phyloP scores from a whole-genome alignment of 164 flowering plant species.

The Aristolochia fimbriata region DNA sequence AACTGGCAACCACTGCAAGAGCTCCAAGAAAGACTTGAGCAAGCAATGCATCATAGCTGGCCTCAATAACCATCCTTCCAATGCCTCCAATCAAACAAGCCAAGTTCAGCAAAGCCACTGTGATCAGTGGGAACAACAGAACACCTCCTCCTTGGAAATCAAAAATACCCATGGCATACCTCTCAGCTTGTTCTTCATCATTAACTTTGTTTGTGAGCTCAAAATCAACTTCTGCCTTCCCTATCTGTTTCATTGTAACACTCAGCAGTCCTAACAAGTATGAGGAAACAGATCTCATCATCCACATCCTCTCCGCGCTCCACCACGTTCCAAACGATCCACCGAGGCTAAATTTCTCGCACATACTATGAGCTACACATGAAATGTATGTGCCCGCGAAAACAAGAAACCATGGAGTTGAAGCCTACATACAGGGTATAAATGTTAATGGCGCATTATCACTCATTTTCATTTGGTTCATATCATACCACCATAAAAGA shows the following conservation, averaged over 20 bases:
- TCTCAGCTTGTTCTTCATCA: slow-evolving; percentile 13
- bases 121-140: slow-evolving; percentile 17
- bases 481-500: background rate
- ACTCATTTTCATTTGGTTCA: too few species aligned
- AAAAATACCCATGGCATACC: slow-evolving; percentile 16
- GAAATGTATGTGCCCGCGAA: slow-evolving; percentile 6
- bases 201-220: slow-evolving; percentile 23
- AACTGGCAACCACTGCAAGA: slow-evolving; percentile 5
- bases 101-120: slow-evolving; percentile 13
- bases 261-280: slow-evolving; percentile 12
- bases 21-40: slow-evolving; percentile 16
- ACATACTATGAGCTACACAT: slow-evolving; percentile 7
- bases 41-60: slow-evolving; percentile 13
- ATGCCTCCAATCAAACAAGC: slow-evolving; percentile 11
- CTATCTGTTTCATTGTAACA: slow-evolving; percentile 8
- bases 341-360: slow-evolving; percentile 10
- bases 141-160: slow-evolving; percentile 21
- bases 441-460: background rate
- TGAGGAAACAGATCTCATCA: slow-evolving; percentile 14
- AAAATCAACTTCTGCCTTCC: slow-evolving; percentile 17
- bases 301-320: slow-evolving; percentile 16
- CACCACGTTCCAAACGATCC: slow-evolving; percentile 13
- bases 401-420: slow-evolving; percentile 19
- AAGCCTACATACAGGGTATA: slow-evolving; percentile 10
- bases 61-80: slow-evolving; percentile 6